Evolutionary conservation across 2,329 filamentous ascomycete species (phyloP).

Genomic region (Periconia macrospinosa): DNA sequence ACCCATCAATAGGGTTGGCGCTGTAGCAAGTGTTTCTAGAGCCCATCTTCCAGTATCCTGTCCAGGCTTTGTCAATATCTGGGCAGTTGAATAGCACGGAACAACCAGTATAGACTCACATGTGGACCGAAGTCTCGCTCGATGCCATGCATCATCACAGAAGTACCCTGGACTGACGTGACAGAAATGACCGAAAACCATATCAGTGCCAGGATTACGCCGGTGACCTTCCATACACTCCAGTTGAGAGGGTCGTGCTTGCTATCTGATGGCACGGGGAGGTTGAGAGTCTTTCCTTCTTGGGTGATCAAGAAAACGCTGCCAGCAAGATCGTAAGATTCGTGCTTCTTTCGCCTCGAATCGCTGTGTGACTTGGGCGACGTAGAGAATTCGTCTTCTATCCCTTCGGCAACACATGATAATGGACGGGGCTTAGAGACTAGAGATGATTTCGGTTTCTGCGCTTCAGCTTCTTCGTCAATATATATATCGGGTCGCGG

Average conservation of each 20-base stretch:
- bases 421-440: slow-evolving; percentile 1
- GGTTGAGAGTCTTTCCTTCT: slow-evolving; percentile 22
- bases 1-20: slow-evolving; percentile 38
- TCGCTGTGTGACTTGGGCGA: neutral
- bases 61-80: neutral
- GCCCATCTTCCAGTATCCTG: slow-evolving; percentile 27
- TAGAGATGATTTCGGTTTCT: neutral
- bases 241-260: slow-evolving; percentile 27
- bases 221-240: slow-evolving; percentile 21
- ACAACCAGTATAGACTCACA: slow-evolving; percentile 3
- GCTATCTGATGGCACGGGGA: slow-evolving; percentile 29
- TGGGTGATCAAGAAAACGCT: slow-evolving; percentile 28
- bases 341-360: slow-evolving; percentile 16
- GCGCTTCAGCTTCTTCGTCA: slow-evolving; percentile 5
- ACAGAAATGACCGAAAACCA: slow-evolving; percentile 18
- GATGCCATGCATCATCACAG: slow-evolving; percentile 18
- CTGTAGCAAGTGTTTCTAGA: slow-evolving; percentile 26
- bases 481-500: slow-evolving; percentile 5
- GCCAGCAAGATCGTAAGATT: slow-evolving; percentile 28
- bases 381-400: neutral
- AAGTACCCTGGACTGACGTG: slow-evolving; percentile 20
- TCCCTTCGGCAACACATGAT: neutral
- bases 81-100: neutral
- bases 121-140: slow-evolving; percentile 15
- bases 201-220: slow-evolving; percentile 19